Percentiles rank a stretch among this genome's conserved stretches.
phyloP scores from a whole-genome alignment of 805 yeast species.

The Candida xyloterini region DNA sequence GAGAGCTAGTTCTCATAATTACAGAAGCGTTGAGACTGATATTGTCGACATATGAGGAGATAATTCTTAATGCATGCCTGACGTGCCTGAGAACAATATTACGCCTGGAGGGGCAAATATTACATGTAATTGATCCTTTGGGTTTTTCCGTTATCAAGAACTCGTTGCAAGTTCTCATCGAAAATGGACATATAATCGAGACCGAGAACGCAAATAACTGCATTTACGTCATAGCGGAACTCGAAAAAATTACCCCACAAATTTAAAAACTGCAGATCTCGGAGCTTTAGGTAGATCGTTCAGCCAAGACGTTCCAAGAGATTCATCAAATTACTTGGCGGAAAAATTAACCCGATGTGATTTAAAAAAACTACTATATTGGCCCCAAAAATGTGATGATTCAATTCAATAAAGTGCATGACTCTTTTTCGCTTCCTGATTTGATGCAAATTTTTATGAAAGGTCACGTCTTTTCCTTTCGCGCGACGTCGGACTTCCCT shows the following conservation, averaged over 20 bases:
- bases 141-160: not conserved
- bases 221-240: not conserved
- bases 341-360: not conserved
- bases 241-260: not conserved
- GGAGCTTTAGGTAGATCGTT: not conserved
- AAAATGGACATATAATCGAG: constrained; percentile 9
- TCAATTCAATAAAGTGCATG: too few species aligned
- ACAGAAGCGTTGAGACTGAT: constrained; percentile 11
- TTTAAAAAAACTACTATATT: too few species aligned
- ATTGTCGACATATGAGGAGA: constrained; percentile 7
- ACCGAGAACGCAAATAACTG: constrained; percentile 4
- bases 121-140: not conserved
- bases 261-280: not conserved
- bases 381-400: not conserved
- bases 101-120: constrained; percentile 1
- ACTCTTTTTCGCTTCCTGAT: not conserved
- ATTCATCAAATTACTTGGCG: constrained; percentile 1
- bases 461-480: constrained; percentile 4
- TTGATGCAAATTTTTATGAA: not conserved
- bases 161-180: constrained; percentile 4
- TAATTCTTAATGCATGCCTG: constrained; percentile 14
- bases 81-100: constrained; percentile 9
- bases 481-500: not conserved
- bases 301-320: too few species aligned
- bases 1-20: constrained; percentile 43